These are phyloP conservation scores for Exobasidium rhododendri DNA, from an alignment of 1,284 basidiomycete genomes.

Conservation along the genomic window DNA sequence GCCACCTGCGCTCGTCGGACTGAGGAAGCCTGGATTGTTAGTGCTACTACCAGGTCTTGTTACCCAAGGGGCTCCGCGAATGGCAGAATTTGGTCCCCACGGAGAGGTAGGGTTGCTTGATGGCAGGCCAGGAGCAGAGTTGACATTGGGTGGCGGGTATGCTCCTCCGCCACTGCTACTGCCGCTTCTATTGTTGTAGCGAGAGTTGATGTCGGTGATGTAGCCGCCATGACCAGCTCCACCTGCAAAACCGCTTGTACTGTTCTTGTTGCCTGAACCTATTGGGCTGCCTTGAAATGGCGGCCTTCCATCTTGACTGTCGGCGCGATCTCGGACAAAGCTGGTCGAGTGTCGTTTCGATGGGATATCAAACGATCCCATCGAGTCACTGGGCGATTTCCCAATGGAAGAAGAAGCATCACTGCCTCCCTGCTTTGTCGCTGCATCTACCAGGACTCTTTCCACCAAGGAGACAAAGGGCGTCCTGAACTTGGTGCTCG, in stretches of 20 bases:
- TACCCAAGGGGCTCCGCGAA: neutral
- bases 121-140: neutral
- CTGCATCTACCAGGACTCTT: constrained; percentile 12
- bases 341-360: constrained; percentile 10
- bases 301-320: neutral
- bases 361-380: constrained; percentile 9
- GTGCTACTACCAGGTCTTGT: neutral
- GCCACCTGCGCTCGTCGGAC: neutral
- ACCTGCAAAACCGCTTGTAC: neutral
- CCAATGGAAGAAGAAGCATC: constrained; percentile 5
- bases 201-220: neutral
- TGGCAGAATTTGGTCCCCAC: neutral
- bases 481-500: neutral
- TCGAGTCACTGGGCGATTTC: neutral
- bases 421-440: constrained; percentile 1
- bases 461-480: constrained; percentile 13
- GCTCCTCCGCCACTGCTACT: neutral
- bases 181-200: neutral
- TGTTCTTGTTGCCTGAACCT: neutral
- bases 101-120: constrained; percentile 3
- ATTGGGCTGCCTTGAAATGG: neutral
- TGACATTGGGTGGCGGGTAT: neutral
- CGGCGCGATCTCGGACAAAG: constrained; percentile 14
- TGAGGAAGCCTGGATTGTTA: neutral
- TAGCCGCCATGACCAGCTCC: constrained; percentile 2